These are phyloP conservation scores for Kwoniella sp. DNA, from an alignment of 768 basidiomycete species.

Conservation along the genomic window DNA sequence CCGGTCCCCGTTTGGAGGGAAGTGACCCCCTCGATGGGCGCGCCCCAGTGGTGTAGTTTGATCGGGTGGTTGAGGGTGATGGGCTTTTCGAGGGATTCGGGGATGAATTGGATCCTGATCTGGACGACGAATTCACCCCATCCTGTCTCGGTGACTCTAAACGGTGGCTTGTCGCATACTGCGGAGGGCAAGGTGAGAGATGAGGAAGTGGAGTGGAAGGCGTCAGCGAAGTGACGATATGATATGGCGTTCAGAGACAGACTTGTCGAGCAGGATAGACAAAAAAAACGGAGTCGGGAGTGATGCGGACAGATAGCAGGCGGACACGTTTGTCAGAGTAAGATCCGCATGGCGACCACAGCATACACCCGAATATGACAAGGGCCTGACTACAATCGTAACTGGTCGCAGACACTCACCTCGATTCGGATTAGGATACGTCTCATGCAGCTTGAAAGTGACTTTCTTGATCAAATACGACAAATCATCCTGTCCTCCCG, in stretches of 20 bases:
- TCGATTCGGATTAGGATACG: slow-evolving; percentile 84
- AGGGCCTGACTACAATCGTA: no score
- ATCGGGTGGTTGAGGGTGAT: slow-evolving; percentile 87
- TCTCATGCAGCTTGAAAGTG: slow-evolving; percentile 96
- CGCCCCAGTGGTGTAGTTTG: slow-evolving; percentile 68
- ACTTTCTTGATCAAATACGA: slow-evolving; percentile 93
- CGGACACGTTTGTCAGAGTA: no score
- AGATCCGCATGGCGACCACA: no score
- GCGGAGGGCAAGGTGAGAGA: neutral
- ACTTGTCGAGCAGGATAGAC: no score
- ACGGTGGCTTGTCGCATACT: slow-evolving; percentile 93
- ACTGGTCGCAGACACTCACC: slow-evolving; percentile 64
- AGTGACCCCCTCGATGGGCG: slow-evolving; percentile 27
- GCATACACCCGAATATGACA: no score
- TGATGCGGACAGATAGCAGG: neutral
- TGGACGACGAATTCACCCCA: slow-evolving; percentile 99
- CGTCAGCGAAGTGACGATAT: neutral
- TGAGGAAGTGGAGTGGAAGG: neutral
- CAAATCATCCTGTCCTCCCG: slow-evolving; percentile 84
- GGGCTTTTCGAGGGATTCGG: slow-evolving; percentile 88
- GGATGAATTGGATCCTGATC: slow-evolving; percentile 84
- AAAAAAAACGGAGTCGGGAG: no score
- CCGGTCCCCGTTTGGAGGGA: neutral
- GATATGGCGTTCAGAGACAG: no score
- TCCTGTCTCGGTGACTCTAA: slow-evolving; percentile 93